Percentiles rank a stretch among this genome's conserved stretches.
phyloP scores from a whole-genome alignment of 768 basidiomycete genomes.

The Trametes maxima region DNA sequence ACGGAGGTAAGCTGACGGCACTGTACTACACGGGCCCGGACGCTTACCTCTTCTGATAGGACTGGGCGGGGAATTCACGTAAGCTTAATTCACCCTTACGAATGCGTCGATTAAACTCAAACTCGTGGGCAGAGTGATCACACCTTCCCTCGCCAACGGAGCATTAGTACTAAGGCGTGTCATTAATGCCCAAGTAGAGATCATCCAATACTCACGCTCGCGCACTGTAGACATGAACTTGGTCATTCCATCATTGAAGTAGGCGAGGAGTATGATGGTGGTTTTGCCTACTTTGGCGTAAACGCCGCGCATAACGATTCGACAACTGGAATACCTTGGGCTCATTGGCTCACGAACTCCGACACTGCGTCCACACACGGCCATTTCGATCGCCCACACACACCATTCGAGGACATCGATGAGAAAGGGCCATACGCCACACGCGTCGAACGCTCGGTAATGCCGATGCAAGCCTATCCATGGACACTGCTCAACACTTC shows the following conservation, averaged over 20 bases:
- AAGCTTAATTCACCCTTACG: slow-evolving; percentile 31
- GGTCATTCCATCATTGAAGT: slow-evolving; percentile 80
- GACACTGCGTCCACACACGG: slow-evolving; percentile 3
- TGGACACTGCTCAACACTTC: slow-evolving; percentile 72
- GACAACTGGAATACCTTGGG: slow-evolving; percentile 56
- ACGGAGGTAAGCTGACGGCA: slow-evolving; percentile 57
- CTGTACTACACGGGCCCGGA: neutral
- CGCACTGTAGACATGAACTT: slow-evolving; percentile 56
- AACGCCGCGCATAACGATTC: slow-evolving; percentile 53
- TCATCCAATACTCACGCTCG: too few relatives aligned
- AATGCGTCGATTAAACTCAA: slow-evolving; percentile 1
- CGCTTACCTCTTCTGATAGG: slow-evolving; percentile 41
- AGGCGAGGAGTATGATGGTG: slow-evolving; percentile 86
- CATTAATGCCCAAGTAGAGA: too few relatives aligned
- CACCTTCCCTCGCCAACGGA: slow-evolving; percentile 73
- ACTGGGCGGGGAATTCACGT: slow-evolving; percentile 80
- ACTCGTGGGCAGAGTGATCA: slow-evolving; percentile 58
- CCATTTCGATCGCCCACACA: neutral
- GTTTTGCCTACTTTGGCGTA: slow-evolving; percentile 69
- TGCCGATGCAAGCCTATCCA: slow-evolving; percentile 75
- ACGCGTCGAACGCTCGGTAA: slow-evolving; percentile 66
- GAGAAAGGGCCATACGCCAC: slow-evolving; percentile 22
- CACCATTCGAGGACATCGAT: neutral
- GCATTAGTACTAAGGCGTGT: slow-evolving; percentile 63
- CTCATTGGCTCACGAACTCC: slow-evolving; percentile 61